Base-by-base conservation (phyloP, 345 rosid species). In the Eucalyptus pauciflora region DNA sequence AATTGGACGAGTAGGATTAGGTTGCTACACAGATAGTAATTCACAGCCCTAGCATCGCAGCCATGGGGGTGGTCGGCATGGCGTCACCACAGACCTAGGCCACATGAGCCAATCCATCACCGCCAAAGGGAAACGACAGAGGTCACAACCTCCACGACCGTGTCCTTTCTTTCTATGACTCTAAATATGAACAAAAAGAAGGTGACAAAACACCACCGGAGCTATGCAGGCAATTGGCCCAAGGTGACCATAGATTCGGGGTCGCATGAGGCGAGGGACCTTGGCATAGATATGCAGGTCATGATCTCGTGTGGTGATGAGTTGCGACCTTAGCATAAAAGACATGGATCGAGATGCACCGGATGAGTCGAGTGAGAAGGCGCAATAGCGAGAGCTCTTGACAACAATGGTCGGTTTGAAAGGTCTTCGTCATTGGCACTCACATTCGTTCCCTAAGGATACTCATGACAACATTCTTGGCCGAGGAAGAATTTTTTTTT, bases 361-460 rank as follows among this genome's bases (percentile, higher is more conserved):
- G 2, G 13, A 71, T 33, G 27, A 71, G 46, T 37, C 25, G 81
- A 71, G 46, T 20, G 14, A 5, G 46, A 22, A 10, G 22, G 13
- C 3, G 2, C 3, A 3, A 37, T 3, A 3, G 14, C 0, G 7
- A 71, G 83, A 45, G 48, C 27, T 76, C 22, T 37, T 6, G 15
- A 7, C 13, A 37, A 4, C 1, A 22, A 20, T 6, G 2, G 14
- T 7, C 4, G 5, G 85, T 41, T 76, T 1, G 5, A 11, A 76
- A 20, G 85, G 13, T 20, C 2, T 41, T 76, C 2, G 1, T 5
- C 24, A 6, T 41, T 3, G 4, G 7, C 15, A 41, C 12, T 76
- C 6, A 20, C 85, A 5, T 76, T 41, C 29, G 4, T 76, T 41
- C 5, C 41, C 41, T 41, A 41, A 5, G 41, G 41, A 41, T 41